Evolutionary conservation across 495 filamentous ascomycete species (phyloP).

Genomic region (Daldinia decipiens): DNA sequence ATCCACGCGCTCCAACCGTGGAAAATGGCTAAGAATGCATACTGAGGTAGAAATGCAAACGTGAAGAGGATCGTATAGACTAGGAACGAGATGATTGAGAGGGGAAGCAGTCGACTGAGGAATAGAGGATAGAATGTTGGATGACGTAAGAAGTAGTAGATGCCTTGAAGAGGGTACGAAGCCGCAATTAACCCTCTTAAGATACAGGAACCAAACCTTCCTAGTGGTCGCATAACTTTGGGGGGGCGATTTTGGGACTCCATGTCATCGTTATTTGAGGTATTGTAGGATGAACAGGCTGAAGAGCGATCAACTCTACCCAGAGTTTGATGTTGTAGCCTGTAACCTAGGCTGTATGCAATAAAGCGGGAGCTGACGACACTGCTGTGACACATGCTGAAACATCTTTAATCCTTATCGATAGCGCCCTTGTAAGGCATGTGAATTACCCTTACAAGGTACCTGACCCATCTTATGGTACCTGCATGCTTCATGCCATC

Average conservation of each 20-base stretch:
- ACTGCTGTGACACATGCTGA: neutral
- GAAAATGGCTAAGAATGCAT: slow-evolving; percentile 80
- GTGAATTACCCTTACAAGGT: too few relatives aligned
- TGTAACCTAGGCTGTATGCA: neutral
- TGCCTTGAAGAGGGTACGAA: slow-evolving; percentile 65
- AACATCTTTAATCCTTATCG: neutral
- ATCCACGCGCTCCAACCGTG: slow-evolving; percentile 84
- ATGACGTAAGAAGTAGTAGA: slow-evolving; percentile 78
- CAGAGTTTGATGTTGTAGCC: neutral
- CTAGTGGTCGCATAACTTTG: slow-evolving; percentile 41
- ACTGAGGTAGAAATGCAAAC: slow-evolving; percentile 89
- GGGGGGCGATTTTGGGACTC: slow-evolving; percentile 37
- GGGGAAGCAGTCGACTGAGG: slow-evolving; percentile 71
- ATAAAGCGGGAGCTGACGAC: slow-evolving; percentile 1
- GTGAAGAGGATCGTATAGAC: slow-evolving; percentile 81
- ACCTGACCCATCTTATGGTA: too few relatives aligned
- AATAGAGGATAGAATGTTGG: slow-evolving; percentile 75
- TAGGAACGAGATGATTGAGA: slow-evolving; percentile 75
- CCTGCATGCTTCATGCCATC: neutral
- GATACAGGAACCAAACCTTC: slow-evolving; percentile 45
- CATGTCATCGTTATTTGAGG: slow-evolving; percentile 33
- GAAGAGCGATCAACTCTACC: slow-evolving; percentile 12
- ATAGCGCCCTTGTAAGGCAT: neutral
- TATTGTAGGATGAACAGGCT: slow-evolving; percentile 1
- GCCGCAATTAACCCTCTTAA: slow-evolving; percentile 47